Evolutionary conservation across 305 asterid genomes (phyloP).

Genomic region (Fraxinus paxiana): DNA sequence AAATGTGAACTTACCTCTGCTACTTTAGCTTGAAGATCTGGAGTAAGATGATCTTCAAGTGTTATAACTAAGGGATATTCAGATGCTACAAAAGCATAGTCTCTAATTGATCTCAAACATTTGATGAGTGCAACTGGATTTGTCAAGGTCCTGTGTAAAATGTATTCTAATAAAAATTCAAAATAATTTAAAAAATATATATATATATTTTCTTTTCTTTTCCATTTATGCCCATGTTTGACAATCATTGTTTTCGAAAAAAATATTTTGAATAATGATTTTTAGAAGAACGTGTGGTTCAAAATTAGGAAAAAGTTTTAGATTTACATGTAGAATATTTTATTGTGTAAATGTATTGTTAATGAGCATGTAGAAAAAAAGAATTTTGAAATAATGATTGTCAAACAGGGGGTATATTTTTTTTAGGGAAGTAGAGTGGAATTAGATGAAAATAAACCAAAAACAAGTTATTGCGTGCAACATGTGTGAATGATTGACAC

Average conservation of each 20-base stretch:
- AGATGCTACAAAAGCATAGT: conserved; percentile 64
- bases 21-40: conserved; percentile 71
- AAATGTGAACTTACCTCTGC: conserved; percentile 45
- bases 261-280: too few relatives aligned
- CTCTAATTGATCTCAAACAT: conserved; percentile 63
- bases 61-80: conserved; percentile 75
- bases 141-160: conserved; percentile 61
- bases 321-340: too few relatives aligned
- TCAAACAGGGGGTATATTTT: not conserved
- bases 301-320: too few relatives aligned
- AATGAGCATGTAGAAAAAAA: too few relatives aligned
- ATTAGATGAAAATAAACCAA: not conserved
- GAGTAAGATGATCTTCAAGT: conserved; percentile 74
- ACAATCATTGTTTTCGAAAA: too few relatives aligned
- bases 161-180: conserved; percentile 1
- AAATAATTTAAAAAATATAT: not conserved
- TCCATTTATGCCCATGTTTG: not conserved
- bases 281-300: too few relatives aligned
- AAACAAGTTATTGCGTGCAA: not conserved
- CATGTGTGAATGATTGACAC: not conserved
- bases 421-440: not conserved
- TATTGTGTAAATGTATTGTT: too few relatives aligned
- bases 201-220: too few relatives aligned
- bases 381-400: too few relatives aligned
- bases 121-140: conserved; percentile 58